Evolutionary conservation across 352 stramenopile species (phyloP).

Genomic region (Phytophthora citrophthora): DNA sequence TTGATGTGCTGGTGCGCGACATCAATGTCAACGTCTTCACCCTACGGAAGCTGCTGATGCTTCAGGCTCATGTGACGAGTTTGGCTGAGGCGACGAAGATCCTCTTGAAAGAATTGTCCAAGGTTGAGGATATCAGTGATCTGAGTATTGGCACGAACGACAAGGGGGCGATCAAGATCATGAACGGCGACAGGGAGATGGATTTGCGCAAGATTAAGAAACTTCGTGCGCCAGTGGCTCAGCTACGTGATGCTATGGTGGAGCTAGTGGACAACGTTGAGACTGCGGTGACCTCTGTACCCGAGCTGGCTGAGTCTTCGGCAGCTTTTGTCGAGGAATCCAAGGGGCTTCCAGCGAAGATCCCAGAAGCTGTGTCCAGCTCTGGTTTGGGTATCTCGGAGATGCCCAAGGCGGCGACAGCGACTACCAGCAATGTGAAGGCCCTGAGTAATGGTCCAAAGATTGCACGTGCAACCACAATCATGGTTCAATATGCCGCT

Average conservation of each 20-base stretch:
- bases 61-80: conserved; percentile 41
- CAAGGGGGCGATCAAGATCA: conserved; percentile 48
- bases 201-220: conserved; percentile 56
- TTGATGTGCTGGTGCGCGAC: conserved; percentile 28
- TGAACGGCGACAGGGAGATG: conserved; percentile 52
- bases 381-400: conserved; percentile 49
- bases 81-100: conserved; percentile 44
- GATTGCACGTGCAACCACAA: conserved; percentile 48
- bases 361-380: conserved; percentile 47
- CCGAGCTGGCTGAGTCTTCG: conserved; percentile 50
- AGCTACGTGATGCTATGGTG: conserved; percentile 56
- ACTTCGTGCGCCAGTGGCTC: conserved; percentile 41
- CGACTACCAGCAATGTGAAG: conserved; percentile 53
- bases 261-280: conserved; percentile 62
- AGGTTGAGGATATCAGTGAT: conserved; percentile 45
- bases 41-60: conserved; percentile 50
- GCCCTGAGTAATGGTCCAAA: conserved; percentile 53
- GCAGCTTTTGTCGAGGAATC: conserved; percentile 46
- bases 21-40: conserved; percentile 32
- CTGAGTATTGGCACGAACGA: conserved; percentile 49
- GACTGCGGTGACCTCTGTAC: conserved; percentile 51
- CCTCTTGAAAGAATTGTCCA: conserved; percentile 51
- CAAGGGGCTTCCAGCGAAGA: conserved; percentile 49
- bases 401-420: conserved; percentile 45
- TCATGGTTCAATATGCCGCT: conserved; percentile 63